phyloP scores from a whole-genome alignment of 176 grass and related monocot species.

The Raddia distichophylla region DNA sequence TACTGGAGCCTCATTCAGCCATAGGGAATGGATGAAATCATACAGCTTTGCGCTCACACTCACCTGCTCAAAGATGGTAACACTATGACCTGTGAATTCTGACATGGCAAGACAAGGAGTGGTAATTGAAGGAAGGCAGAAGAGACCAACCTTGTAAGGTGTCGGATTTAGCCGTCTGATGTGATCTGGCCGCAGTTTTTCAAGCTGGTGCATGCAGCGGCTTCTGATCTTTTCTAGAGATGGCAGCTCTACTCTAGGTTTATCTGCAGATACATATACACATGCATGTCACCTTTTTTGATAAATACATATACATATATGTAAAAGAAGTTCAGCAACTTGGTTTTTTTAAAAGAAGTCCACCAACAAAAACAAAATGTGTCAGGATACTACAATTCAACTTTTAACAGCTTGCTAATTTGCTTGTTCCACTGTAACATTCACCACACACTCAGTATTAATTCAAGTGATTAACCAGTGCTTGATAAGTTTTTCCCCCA shows the following conservation, averaged over 20 bases:
- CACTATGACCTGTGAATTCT: not conserved
- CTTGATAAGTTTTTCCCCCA: not conserved
- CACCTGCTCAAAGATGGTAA: constrained; percentile 55
- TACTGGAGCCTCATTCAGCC: constrained; percentile 88
- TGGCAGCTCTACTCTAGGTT: constrained; percentile 76
- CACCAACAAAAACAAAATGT: not conserved
- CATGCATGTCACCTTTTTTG: constrained; percentile 2
- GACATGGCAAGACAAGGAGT: not conserved
- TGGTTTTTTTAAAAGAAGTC: not conserved
- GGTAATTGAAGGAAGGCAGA: not conserved
- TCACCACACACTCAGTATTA: not conserved
- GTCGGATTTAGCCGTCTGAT: constrained; percentile 93
- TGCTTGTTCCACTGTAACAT: constrained; percentile 4
- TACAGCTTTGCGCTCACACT: constrained; percentile 87
- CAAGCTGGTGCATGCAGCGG: constrained; percentile 89
- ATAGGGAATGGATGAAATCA: constrained; percentile 88
- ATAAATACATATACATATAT: not conserved
- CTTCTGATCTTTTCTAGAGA: constrained; percentile 73
- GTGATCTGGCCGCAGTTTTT: constrained; percentile 83
- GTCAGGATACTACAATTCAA: not conserved
- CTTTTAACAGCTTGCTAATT: not conserved
- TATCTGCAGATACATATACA: constrained; percentile 44
- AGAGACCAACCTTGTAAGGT: constrained; percentile 81
- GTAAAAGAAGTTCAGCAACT: not conserved
- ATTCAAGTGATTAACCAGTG: not conserved